Conservation (phyloP, 139 green algal species). For the Closterium sp. region DNA sequence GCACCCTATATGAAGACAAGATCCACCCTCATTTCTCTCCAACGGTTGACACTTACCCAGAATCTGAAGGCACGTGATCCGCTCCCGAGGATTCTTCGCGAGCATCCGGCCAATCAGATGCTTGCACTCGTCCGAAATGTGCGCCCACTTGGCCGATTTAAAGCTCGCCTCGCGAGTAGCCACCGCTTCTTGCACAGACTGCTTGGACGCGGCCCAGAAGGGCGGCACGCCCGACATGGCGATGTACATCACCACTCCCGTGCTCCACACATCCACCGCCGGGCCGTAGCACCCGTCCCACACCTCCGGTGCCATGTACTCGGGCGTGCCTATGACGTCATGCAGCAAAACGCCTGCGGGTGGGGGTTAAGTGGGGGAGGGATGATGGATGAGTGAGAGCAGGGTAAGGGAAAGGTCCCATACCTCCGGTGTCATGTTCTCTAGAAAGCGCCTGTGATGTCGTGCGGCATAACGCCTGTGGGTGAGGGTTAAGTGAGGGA, state of each 20-base stretch:
- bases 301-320: background rate
- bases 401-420: background rate
- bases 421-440: background rate
- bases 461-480: background rate
- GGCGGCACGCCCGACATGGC: background rate
- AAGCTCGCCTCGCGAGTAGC: background rate
- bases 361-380: background rate
- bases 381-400: background rate
- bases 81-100: background rate
- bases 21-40: background rate
- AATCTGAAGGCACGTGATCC: background rate
- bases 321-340: background rate
- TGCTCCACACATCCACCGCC: background rate
- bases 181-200: background rate
- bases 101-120: background rate
- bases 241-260: background rate
- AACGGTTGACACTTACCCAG: background rate
- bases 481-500: background rate
- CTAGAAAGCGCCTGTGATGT: background rate
- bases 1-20: background rate
- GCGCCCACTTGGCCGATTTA: background rate
- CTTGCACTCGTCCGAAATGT: constrained; percentile 2
- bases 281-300: background rate
- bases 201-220: background rate
- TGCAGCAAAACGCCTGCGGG: background rate